Percentiles rank a stretch among this genome's conserved stretches.
These are phyloP conservation scores for Mycena leptocephala DNA, from an alignment of 768 basidiomycete species.

Conservation along the genomic window DNA sequence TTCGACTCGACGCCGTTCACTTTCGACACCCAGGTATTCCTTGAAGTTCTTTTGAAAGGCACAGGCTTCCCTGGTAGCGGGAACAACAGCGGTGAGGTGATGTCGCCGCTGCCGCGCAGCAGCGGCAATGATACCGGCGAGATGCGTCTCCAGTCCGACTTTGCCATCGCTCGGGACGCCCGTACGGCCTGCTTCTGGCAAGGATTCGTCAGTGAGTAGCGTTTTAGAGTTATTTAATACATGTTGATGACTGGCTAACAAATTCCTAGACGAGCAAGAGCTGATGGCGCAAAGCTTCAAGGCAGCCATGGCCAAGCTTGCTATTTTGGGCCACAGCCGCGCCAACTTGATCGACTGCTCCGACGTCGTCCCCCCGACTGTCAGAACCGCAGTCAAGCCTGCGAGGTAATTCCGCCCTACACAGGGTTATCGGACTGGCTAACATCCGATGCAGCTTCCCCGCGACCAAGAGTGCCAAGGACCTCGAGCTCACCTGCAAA, in stretches of 20 bases:
- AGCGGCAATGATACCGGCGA: conserved; percentile 44
- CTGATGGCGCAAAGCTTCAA: neutral
- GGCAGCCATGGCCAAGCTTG: conserved; percentile 13
- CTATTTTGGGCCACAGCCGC: neutral
- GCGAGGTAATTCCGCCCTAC: neutral
- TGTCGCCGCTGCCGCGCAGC: conserved; percentile 45
- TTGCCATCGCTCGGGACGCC: conserved; percentile 40
- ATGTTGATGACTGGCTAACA: neutral
- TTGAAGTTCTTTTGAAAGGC: conserved; percentile 52
- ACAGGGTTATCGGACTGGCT: neutral
- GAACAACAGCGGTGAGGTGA: conserved; percentile 49
- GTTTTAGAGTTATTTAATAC: neutral
- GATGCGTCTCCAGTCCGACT: conserved; percentile 59
- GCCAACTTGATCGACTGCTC: conserved; percentile 6
- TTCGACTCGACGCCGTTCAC: conserved; percentile 55
- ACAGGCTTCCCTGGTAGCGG: conserved; percentile 35
- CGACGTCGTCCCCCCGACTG: conserved; percentile 1
- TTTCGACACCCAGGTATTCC: conserved; percentile 55
- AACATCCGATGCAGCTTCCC: neutral
- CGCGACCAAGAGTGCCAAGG: conserved; percentile 2
- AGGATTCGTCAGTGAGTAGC: conserved; percentile 16
- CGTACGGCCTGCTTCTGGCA: conserved; percentile 45
- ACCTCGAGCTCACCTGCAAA: conserved; percentile 9
- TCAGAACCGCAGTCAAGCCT: neutral
- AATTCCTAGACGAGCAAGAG: neutral